phyloP scores from a whole-genome alignment of 192 early-diverging fungal genomes.

The Coemansia asiatica region DNA sequence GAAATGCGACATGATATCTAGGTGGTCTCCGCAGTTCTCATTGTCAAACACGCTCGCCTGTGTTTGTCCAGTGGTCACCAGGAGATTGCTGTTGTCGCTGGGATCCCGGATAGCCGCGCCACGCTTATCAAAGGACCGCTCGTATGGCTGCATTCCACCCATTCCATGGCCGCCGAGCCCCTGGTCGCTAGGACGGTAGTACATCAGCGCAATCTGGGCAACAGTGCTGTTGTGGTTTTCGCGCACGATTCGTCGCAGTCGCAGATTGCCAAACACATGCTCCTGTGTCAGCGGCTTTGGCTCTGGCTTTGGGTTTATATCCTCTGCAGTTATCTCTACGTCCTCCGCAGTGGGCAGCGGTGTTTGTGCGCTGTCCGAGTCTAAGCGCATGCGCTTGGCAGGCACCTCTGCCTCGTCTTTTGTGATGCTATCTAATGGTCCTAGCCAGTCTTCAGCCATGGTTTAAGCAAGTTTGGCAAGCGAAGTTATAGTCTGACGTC shows the following conservation, averaged over 20 bases:
- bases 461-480: too few relatives aligned
- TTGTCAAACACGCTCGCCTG: slow-evolving; percentile 90
- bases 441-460: too few relatives aligned
- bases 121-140: slow-evolving; percentile 66
- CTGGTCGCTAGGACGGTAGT: slow-evolving; percentile 58
- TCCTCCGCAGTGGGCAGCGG: neutral
- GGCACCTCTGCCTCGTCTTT: slow-evolving; percentile 21
- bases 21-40: slow-evolving; percentile 89
- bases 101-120: slow-evolving; percentile 66
- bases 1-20: slow-evolving; percentile 94
- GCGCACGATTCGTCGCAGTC: slow-evolving; percentile 82
- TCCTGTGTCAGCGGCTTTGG: slow-evolving; percentile 50
- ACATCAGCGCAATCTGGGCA: slow-evolving; percentile 72
- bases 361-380: slow-evolving; percentile 28
- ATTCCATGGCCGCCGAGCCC: slow-evolving; percentile 34
- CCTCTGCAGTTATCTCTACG: slow-evolving; percentile 8
- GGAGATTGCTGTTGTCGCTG: slow-evolving; percentile 70
- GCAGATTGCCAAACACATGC: slow-evolving; percentile 69
- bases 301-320: too few relatives aligned
- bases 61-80: slow-evolving; percentile 68
- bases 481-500: too few relatives aligned
- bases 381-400: slow-evolving; percentile 43
- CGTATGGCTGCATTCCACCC: slow-evolving; percentile 57
- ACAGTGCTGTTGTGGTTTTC: slow-evolving; percentile 85
- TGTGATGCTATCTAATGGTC: neutral